Base-by-base conservation (phyloP, 2,329 filamentous ascomycete species). In the Canariomyces notabilis region DNA sequence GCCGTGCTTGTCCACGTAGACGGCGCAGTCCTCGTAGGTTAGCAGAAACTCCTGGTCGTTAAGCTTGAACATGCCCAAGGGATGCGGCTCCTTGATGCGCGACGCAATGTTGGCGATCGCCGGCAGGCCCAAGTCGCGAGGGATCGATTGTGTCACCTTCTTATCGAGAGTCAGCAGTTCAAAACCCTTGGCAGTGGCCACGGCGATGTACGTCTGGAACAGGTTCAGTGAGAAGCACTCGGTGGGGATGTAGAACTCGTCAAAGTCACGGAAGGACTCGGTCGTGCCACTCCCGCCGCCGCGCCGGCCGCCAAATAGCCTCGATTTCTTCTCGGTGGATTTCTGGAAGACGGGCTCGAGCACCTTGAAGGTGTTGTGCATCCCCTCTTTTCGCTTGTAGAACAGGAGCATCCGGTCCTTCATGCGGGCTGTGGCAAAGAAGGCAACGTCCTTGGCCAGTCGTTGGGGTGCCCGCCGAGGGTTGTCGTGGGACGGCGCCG, bases 1-100 rank as follows among this genome's bases (percentile, higher is more conserved):
- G 55, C 93, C 93, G 66, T 97, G 89, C 68, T 97, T 96, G 72
- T 98, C 94, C 62, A 97, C 87, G 61, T 97, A 98, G 7, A 98
- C 90, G 15, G 90, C 93, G 58, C 91, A 97, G 66, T 96, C 89
- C 66, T 94, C 87, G 65, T 97, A 98, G 31, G 87, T 88, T 39
- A 96, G 81, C 20, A 98, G 73, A 67, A 97, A 98, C 64, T 95
- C 93, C 46, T 87, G 85, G 49, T 94, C 87, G 55, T 86, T 90
- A 44, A 98, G 80, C 33, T 90, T 83, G 75, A 98, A 96, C 93
- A 98, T 98, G 57, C 90, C 90, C 9, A 98, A 73, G 0, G 93
- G 91, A 46, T 83, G 80, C 60, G 95, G 87, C 55, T 88, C 84
- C 46, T 80, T 80, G 57, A 98, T 85, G 21, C 90, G 86, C 42